phyloP scores from a whole-genome alignment of 331 rosid species.

The Acacia pycnantha region DNA sequence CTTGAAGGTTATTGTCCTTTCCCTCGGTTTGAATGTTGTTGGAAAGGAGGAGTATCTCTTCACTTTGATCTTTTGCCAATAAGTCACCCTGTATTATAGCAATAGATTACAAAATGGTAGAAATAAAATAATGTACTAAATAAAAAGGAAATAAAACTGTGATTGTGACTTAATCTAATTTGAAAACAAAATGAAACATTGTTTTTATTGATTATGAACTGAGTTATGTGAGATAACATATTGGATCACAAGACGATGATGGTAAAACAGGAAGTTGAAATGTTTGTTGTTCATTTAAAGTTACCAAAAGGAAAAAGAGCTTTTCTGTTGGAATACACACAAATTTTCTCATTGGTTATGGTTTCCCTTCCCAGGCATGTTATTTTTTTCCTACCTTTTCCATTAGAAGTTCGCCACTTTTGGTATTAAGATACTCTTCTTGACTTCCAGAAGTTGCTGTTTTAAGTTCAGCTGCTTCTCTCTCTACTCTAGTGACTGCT shows the following conservation, averaged over 20 bases:
- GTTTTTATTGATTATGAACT: neutral
- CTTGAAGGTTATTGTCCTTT: neutral
- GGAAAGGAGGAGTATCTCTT: conserved; percentile 8
- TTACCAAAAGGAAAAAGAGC: neutral
- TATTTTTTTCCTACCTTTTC: conserved; percentile 20
- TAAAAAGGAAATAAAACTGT: neutral
- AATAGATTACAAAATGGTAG: neutral
- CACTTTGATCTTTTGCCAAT: conserved; percentile 13
- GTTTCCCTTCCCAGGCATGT: neutral
- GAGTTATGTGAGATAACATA: neutral
- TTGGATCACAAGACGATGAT: neutral
- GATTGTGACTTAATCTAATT: neutral
- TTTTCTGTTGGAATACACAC: neutral
- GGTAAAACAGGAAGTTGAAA: neutral
- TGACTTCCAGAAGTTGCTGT: neutral
- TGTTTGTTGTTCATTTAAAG: neutral
- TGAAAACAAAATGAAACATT: neutral
- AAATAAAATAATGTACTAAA: neutral
- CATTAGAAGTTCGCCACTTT: neutral
- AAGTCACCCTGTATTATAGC: neutral
- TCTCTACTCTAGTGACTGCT: neutral
- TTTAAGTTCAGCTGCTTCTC: conserved; percentile 13
- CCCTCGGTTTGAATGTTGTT: conserved; percentile 16
- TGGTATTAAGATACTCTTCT: conserved; percentile 1
- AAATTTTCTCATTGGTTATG: neutral